Evolutionary conservation across 106 monocot genomes (phyloP).

Genomic region (Amphibolis antarctica): DNA sequence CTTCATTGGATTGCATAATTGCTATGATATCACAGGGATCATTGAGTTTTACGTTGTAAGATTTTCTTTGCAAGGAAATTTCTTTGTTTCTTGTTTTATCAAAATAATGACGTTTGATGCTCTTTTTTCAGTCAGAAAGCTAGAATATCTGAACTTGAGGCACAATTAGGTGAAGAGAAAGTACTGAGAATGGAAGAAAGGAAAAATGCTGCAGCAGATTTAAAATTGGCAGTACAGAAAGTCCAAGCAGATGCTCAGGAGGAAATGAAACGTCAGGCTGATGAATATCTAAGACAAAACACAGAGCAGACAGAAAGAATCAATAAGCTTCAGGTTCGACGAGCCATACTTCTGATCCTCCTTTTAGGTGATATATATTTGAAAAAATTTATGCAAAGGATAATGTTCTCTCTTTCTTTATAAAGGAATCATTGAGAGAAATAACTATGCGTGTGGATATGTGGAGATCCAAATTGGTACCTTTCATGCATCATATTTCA

Average conservation of each 20-base stretch:
- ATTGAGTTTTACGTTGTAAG: background rate
- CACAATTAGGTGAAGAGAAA: slow-evolving; percentile 78
- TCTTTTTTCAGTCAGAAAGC: slow-evolving; percentile 54
- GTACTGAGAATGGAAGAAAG: slow-evolving; percentile 73
- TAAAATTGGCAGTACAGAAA: slow-evolving; percentile 73
- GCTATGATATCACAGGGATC: background rate
- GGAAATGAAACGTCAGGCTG: slow-evolving; percentile 71
- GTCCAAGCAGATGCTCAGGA: slow-evolving; percentile 70
- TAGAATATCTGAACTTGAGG: slow-evolving; percentile 71
- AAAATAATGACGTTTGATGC: background rate
- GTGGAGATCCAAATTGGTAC: slow-evolving; percentile 78
- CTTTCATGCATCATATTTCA: background rate
- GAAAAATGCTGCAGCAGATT: slow-evolving; percentile 62
- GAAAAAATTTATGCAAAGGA: background rate
- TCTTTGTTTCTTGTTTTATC: background rate
- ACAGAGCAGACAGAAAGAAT: slow-evolving; percentile 81
- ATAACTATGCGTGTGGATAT: slow-evolving; percentile 65
- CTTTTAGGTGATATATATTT: background rate
- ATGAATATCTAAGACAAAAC: slow-evolving; percentile 43
- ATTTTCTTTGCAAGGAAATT: background rate
- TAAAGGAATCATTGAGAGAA: slow-evolving; percentile 80
- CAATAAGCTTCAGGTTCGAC: slow-evolving; percentile 64
- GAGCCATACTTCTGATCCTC: slow-evolving; percentile 3
- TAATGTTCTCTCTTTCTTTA: slow-evolving; percentile 2
- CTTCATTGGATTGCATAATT: background rate